These are phyloP conservation scores for Trichosporon inkin DNA, from an alignment of 1,284 basidiomycete species.

Conservation along the genomic window DNA sequence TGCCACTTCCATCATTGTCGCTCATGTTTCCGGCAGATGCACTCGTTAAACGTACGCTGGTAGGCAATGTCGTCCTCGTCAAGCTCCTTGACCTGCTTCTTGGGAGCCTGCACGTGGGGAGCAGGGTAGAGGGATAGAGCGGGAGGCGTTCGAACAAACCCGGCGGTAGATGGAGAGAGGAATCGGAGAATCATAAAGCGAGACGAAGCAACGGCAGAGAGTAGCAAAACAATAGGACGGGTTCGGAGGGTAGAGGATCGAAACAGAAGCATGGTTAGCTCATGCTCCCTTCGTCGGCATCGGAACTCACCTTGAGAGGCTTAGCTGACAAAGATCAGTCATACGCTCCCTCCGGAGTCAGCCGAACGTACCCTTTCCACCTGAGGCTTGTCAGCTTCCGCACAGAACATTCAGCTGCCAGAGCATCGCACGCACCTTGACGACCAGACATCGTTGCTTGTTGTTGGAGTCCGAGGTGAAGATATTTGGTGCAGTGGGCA, in stretches of 20 bases:
- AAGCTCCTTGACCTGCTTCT: constrained; percentile 26
- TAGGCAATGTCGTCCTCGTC: constrained; percentile 43
- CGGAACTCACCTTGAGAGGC: constrained; percentile 27
- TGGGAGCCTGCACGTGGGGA: constrained; percentile 16
- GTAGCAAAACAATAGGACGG: background rate
- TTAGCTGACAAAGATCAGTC: constrained; percentile 19
- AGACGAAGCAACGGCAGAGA: background rate
- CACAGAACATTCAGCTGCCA: background rate
- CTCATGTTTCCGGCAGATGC: constrained; percentile 5
- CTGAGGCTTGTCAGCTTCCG: constrained; percentile 4
- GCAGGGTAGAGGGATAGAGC: background rate
- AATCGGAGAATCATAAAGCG: too few species aligned
- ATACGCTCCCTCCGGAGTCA: background rate
- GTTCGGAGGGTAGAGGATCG: background rate
- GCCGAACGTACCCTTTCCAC: constrained; percentile 14
- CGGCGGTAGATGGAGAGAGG: background rate
- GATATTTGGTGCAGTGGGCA: background rate
- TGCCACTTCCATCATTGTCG: too few species aligned
- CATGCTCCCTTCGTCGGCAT: background rate
- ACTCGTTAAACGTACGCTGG: constrained; percentile 15
- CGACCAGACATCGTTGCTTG: constrained; percentile 23
- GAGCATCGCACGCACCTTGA: constrained; percentile 18
- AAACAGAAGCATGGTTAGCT: background rate
- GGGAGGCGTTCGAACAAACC: background rate
- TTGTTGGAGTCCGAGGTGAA: background rate